A percentile compares a stretch with the other conserved stretches of the same genome.
These are phyloP conservation scores for Verticillium dahliae DNA, from an alignment of 2,329 filamentous ascomycete genomes.

Conservation along the genomic window DNA sequence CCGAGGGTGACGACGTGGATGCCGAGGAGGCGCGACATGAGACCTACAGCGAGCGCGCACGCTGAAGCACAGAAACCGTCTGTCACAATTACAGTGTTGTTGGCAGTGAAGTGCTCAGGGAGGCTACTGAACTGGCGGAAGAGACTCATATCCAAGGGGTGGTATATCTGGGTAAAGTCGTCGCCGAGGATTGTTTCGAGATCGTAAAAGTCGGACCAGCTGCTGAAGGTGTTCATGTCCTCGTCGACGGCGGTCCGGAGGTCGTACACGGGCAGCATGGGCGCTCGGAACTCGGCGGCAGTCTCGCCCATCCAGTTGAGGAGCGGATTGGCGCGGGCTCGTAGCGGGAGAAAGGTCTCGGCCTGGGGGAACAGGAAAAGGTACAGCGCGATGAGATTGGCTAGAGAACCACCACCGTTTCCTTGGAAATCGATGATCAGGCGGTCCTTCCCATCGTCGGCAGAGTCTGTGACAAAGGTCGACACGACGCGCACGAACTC, in stretches of 20 bases:
- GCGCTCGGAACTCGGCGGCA: background rate
- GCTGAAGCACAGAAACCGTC: constrained; percentile 16
- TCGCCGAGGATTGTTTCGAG: constrained; percentile 24
- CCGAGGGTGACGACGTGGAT: constrained; percentile 53
- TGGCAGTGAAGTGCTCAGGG: constrained; percentile 23
- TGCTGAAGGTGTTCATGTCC: constrained; percentile 6
- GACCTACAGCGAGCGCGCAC: constrained; percentile 16
- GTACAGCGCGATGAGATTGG: constrained; percentile 6
- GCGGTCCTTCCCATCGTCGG: constrained; percentile 42
- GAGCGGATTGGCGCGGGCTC: constrained; percentile 5
- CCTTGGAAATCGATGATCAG: constrained; percentile 57
- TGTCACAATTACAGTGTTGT: constrained; percentile 15
- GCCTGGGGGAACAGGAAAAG: constrained; percentile 5
- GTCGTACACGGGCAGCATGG: constrained; percentile 4
- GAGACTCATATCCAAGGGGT: background rate
- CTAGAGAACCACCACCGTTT: constrained; percentile 49
- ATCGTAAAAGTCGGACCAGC: constrained; percentile 35
- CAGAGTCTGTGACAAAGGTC: constrained; percentile 37
- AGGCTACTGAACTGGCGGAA: background rate
- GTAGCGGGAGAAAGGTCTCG: constrained; percentile 6
- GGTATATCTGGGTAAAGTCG: constrained; percentile 25
- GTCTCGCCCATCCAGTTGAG: constrained; percentile 7
- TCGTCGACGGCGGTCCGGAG: constrained; percentile 11
- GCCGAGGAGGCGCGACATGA: constrained; percentile 43
- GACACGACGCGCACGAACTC: constrained; percentile 2